phyloP scores from a whole-genome alignment of 108 stramenopile species.

The Nannochloropsis gaditana region DNA sequence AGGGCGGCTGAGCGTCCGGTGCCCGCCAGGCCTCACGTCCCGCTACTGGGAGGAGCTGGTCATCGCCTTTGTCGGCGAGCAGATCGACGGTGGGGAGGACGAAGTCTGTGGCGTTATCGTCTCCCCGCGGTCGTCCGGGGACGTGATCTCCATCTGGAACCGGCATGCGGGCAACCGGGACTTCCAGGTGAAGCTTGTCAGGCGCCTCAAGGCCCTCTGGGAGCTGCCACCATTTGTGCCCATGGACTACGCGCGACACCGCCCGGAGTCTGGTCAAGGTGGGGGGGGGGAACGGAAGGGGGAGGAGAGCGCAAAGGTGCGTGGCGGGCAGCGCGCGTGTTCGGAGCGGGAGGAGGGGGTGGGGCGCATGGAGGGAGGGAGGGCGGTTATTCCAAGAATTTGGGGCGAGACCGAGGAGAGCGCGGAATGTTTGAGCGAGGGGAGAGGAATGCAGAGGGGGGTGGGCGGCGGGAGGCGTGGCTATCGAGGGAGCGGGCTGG shows the following conservation, averaged over 20 bases:
- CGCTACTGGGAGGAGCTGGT: conserved; percentile 86
- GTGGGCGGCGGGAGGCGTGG: not conserved
- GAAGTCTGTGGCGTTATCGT: conserved; percentile 74
- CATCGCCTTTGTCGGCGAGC: conserved; percentile 78
- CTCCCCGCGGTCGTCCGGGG: conserved; percentile 72
- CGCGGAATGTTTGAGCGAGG: not conserved
- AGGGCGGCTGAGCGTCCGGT: conserved; percentile 79
- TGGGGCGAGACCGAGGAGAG: not conserved
- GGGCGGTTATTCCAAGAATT: not conserved
- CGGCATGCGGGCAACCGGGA: conserved; percentile 62
- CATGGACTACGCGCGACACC: conserved; percentile 23
- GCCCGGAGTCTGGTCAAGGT: not conserved
- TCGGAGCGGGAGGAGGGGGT: not conserved
- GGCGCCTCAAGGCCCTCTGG: conserved; percentile 70
- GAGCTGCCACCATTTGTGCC: conserved; percentile 64
- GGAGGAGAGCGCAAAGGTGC: not conserved
- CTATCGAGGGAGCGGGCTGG: not conserved
- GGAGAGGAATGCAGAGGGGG: not conserved
- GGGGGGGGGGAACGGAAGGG: not conserved
- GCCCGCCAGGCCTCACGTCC: not conserved
- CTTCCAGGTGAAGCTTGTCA: conserved; percentile 61
- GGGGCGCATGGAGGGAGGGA: not conserved
- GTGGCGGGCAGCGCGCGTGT: not conserved
- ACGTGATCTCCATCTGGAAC: conserved; percentile 86
- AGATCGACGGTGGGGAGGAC: conserved; percentile 63